Percentiles rank a stretch among this genome's conserved stretches.
Evolutionary conservation across 495 filamentous ascomycete genomes (phyloP).

Genomic region (Aspergillus cavernicola): DNA sequence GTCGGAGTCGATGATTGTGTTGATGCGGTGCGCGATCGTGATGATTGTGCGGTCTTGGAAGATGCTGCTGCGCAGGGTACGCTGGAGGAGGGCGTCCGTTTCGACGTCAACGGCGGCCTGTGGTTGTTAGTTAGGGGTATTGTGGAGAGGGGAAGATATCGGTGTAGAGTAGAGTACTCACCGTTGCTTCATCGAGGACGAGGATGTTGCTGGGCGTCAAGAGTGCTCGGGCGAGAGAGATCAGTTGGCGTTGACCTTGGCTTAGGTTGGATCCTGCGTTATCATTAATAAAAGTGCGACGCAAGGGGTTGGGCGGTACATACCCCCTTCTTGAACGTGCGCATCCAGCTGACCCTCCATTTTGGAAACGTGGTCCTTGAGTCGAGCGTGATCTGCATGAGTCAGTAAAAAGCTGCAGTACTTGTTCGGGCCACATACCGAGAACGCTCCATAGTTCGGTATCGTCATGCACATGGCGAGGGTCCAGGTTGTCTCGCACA

Average conservation of each 20-base stretch:
- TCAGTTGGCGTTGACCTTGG: constrained; percentile 75
- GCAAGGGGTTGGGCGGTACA: constrained; percentile 26
- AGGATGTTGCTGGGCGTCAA: constrained; percentile 95
- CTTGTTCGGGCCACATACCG: constrained; percentile 51
- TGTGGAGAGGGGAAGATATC: constrained; percentile 5
- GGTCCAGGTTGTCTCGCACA: constrained; percentile 93
- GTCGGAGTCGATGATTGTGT: constrained; percentile 93
- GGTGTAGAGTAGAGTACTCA: no score
- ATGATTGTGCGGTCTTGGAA: constrained; percentile 94
- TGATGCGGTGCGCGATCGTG: constrained; percentile 95
- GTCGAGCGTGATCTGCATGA: constrained; percentile 76
- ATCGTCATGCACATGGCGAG: constrained; percentile 91
- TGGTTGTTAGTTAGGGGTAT: constrained; percentile 16
- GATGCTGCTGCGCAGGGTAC: constrained; percentile 51
- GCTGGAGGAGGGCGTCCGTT: constrained; percentile 79
- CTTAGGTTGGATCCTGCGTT: constrained; percentile 56
- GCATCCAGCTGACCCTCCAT: constrained; percentile 93
- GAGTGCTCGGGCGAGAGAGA: constrained; percentile 88
- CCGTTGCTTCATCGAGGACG: constrained; percentile 94
- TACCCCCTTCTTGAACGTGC: constrained; percentile 88
- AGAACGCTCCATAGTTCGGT: constrained; percentile 97
- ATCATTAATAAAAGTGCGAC: constrained; percentile 12
- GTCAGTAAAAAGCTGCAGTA: constrained; percentile 14
- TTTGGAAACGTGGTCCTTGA: constrained; percentile 83
- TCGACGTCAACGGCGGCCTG: constrained; percentile 91